Percentiles rank a stretch among this genome's conserved stretches.
These are phyloP conservation scores for Fusarium aywerte DNA, from an alignment of 2,329 filamentous ascomycete genomes.

Conservation along the genomic window DNA sequence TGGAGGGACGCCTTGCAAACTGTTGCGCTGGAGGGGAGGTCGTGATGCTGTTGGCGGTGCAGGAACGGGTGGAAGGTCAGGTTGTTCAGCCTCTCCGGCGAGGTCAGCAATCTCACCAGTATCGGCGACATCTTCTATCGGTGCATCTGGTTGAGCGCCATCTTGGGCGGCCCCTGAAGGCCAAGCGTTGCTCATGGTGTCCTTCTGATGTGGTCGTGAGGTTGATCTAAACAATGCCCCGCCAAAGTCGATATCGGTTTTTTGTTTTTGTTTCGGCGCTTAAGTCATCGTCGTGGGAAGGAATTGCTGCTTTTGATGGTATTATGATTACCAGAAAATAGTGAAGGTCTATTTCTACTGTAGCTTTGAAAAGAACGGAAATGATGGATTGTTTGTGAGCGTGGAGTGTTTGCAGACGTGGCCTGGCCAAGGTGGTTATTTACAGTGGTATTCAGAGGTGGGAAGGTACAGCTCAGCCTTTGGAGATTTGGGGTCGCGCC, in stretches of 20 bases:
- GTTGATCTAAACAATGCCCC: constrained; percentile 42
- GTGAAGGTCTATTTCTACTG: neutral
- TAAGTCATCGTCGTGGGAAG: constrained; percentile 31
- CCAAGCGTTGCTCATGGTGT: constrained; percentile 60
- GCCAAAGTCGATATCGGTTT: constrained; percentile 35
- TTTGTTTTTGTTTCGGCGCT: constrained; percentile 18
- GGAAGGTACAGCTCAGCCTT: constrained; percentile 27
- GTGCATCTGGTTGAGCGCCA: constrained; percentile 42
- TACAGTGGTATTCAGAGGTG: constrained; percentile 1
- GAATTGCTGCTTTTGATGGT: constrained; percentile 8
- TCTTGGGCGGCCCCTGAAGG: constrained; percentile 53
- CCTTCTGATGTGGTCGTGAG: constrained; percentile 22
- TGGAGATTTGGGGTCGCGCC: constrained; percentile 23
- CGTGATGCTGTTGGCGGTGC: constrained; percentile 41
- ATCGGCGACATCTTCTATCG: constrained; percentile 55
- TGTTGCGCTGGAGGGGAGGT: constrained; percentile 47
- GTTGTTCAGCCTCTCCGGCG: constrained; percentile 51
- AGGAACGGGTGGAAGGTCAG: constrained; percentile 52
- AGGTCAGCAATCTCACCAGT: constrained; percentile 52
- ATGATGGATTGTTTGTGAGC: constrained; percentile 17
- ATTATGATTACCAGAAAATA: neutral
- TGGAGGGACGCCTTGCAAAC: constrained; percentile 41
- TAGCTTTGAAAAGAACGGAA: constrained; percentile 1
- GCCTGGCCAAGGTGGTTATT: constrained; percentile 10
- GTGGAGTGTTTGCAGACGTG: constrained; percentile 25